phyloP scores from a whole-genome alignment of 2,329 filamentous ascomycete species.

The Chrysoporthe austroafricana region DNA sequence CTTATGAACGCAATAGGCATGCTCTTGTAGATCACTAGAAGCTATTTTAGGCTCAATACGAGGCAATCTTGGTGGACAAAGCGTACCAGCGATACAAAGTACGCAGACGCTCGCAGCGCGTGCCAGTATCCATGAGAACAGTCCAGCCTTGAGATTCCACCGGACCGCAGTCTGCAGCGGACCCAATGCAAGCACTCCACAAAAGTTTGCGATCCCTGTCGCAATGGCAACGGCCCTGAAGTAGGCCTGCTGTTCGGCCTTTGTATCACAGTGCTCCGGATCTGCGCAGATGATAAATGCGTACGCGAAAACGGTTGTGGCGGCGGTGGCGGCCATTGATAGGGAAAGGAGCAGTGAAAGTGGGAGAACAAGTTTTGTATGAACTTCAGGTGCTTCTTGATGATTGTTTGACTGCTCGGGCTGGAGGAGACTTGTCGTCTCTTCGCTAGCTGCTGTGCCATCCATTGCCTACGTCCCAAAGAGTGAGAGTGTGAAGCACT shows the following conservation, averaged over 20 bases:
- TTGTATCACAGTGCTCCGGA: background rate
- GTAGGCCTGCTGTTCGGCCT: background rate
- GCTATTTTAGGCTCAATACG: too few species aligned
- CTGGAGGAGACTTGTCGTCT: too few species aligned
- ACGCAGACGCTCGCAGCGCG: too few species aligned
- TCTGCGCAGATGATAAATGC: background rate
- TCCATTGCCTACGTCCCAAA: too few species aligned
- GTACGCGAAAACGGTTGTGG: slow-evolving; percentile 7
- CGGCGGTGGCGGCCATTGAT: background rate
- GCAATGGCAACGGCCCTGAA: background rate
- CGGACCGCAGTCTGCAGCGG: background rate
- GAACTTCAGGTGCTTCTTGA: too few species aligned
- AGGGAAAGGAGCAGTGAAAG: too few species aligned
- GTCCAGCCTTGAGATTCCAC: background rate
- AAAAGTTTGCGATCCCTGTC: background rate
- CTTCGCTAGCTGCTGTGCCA: too few species aligned
- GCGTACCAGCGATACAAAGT: too few species aligned
- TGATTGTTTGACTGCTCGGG: too few species aligned
- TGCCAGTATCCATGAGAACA: slow-evolving; percentile 8
- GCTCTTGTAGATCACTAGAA: background rate
- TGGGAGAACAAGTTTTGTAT: too few species aligned
- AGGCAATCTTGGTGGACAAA: too few species aligned
- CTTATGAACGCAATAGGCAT: background rate
- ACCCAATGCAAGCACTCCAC: background rate
- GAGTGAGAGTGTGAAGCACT: too few species aligned